Base-by-base conservation (phyloP, 192 early-diverging fungal genomes). In the Diversispora eburnea region DNA sequence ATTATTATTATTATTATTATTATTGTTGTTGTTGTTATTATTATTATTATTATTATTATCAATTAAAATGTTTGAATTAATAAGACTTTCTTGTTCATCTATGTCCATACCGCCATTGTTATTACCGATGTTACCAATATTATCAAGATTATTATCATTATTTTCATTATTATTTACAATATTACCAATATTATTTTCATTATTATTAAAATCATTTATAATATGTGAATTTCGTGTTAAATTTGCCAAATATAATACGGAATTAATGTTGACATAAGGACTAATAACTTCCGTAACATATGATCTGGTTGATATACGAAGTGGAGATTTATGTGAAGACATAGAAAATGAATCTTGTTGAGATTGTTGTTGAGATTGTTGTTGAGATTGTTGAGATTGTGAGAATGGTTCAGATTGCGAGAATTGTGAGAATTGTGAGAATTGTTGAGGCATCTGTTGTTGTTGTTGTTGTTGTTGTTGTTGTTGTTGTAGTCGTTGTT, bases 181-280 rank as follows among this genome's bases (percentile, higher is more conserved):
- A 33, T 33, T 33, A 33, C 25, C 25, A 33, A 1, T 33, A 33
- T 33, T 33, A 33, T 33, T 33, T 2, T 33, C 25, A 42, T 70
- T 54, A 20, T 58, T 54, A 43, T 70, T 22, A 7, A 70, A 58
- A 33, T 72, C 70, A 49, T 60, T 57, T 12, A 72, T 41, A 60
- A 72, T 51, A 39, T 72, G 70, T 17, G 70, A 72, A 48, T 45
- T 58, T 3, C 70, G 70, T 12, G 57, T 61, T 8, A 72, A 48
- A 61, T 72, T 49, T 22, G 70, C 70, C 9, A 72, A 43, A 46
- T 72, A 61, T 12, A 72, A 51, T 5, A 72, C 42, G 6, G 70
- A 48, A 60, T 72, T 72, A 57, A 72, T 72, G 15, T 72, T 72
- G 10, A 33, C 57, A 17, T 72, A 72, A 22, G 70, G 70, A 43